Percentiles rank a stretch among this genome's conserved stretches.
These are phyloP conservation scores for Fragosphaeria purpurea DNA, from an alignment of 2,329 filamentous ascomycete species.

Conservation along the genomic window DNA sequence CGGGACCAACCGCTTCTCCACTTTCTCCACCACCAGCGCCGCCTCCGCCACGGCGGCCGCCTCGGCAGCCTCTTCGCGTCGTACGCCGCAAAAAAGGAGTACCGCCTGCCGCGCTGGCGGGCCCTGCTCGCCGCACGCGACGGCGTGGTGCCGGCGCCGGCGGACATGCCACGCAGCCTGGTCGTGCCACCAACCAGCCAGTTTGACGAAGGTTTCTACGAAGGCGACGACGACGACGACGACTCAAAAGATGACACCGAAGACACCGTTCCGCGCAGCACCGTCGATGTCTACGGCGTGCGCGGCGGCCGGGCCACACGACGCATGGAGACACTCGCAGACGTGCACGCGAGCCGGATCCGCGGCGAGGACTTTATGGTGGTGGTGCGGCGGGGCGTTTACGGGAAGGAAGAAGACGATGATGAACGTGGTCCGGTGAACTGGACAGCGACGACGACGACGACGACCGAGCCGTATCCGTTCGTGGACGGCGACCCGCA, in stretches of 20 bases:
- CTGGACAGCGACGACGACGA: neutral
- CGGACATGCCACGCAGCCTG: neutral
- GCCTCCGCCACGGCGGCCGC: neutral
- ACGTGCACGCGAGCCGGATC: constrained; percentile 11
- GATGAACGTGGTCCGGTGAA: neutral
- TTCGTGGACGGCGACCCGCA: constrained; percentile 11
- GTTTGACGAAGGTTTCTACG: constrained; percentile 9
- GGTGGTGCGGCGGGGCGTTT: constrained; percentile 8
- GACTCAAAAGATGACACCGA: no score
- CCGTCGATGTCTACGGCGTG: constrained; percentile 43
- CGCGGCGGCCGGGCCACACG: constrained; percentile 38
- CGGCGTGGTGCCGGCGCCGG: neutral
- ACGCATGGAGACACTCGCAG: constrained; percentile 22
- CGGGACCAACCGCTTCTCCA: neutral
- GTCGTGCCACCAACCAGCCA: neutral
- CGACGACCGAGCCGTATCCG: constrained; percentile 2
- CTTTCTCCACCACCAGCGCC: neutral
- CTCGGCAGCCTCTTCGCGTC: constrained; percentile 8
- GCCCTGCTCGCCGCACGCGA: constrained; percentile 11
- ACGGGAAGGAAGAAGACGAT: neutral
- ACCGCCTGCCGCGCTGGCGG: constrained; percentile 12
- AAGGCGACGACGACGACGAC: neutral
- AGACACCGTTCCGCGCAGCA: constrained; percentile 26
- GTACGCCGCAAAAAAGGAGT: constrained; percentile 9
- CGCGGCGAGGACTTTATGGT: constrained; percentile 13